Percentiles rank a stretch among this genome's conserved stretches.
Conservation (phyloP, 148 eudicot genomes). For the Fagopyrum tataricum region DNA sequence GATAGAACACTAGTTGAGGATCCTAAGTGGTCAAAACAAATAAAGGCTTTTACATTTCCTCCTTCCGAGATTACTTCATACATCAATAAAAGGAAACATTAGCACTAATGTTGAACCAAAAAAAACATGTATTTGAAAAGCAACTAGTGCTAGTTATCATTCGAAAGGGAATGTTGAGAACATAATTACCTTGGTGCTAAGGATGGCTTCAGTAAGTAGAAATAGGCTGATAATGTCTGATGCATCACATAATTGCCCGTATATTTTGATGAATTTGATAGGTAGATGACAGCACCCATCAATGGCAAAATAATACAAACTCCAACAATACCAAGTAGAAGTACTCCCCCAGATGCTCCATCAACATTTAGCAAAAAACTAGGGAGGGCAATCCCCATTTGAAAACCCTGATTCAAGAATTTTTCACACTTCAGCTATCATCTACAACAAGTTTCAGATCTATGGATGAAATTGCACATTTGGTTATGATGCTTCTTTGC, state of each 20-base stretch:
- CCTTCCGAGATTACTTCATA: background rate
- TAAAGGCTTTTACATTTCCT: background rate
- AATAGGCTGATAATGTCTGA: conserved; percentile 27
- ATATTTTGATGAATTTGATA: conserved; percentile 28
- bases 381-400: conserved; percentile 36
- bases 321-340: conserved; percentile 31
- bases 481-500: background rate
- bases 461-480: background rate
- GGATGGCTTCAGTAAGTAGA: conserved; percentile 28
- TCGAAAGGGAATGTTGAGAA: background rate
- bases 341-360: conserved; percentile 27
- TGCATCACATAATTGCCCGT: conserved; percentile 28
- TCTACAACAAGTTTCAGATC: background rate
- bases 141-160: background rate
- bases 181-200: conserved; percentile 26
- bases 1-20: background rate
- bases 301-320: conserved; percentile 27
- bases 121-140: background rate
- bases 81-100: background rate
- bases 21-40: background rate
- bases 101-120: background rate
- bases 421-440: background rate
- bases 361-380: conserved; percentile 26
- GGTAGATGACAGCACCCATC: conserved; percentile 27
- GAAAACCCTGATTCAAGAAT: conserved; percentile 23